These are phyloP conservation scores for Echium plantagineum DNA, from an alignment of 257 asterid genomes.

Conservation along the genomic window DNA sequence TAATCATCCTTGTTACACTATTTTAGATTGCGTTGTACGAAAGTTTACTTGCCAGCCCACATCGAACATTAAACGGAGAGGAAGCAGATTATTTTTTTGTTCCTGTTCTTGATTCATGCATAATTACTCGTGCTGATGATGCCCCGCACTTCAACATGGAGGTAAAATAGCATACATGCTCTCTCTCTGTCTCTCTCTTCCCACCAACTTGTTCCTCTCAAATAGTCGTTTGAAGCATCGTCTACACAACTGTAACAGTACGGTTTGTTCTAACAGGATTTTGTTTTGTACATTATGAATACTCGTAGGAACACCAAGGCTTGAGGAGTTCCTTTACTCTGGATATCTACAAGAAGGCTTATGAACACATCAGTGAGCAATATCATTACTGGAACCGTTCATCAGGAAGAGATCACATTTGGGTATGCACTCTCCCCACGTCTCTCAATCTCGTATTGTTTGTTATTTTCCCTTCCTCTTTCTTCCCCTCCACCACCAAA, in stretches of 20 bases:
- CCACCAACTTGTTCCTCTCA: no score
- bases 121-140: conserved; percentile 90
- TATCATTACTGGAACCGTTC: conserved; percentile 83
- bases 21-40: conserved; percentile 81
- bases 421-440: conserved; percentile 40
- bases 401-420: conserved; percentile 90
- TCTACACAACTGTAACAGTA: no score
- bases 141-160: conserved; percentile 80
- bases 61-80: conserved; percentile 77
- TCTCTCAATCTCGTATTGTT: no score
- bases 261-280: background rate
- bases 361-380: conserved; percentile 52
- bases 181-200: no score
- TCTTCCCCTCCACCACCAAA: background rate
- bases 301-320: conserved; percentile 64
- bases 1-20: conserved; percentile 13
- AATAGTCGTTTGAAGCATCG: no score
- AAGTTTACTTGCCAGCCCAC: conserved; percentile 77
- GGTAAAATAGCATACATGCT: conserved; percentile 24
- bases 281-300: background rate
- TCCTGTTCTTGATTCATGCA: conserved; percentile 94
- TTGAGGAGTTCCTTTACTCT: conserved; percentile 81
- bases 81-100: conserved; percentile 96
- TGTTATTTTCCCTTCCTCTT: background rate
- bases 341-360: conserved; percentile 74